Base-by-base conservation (phyloP, 2,329 filamentous ascomycete species). In the Nemania diffusa region DNA sequence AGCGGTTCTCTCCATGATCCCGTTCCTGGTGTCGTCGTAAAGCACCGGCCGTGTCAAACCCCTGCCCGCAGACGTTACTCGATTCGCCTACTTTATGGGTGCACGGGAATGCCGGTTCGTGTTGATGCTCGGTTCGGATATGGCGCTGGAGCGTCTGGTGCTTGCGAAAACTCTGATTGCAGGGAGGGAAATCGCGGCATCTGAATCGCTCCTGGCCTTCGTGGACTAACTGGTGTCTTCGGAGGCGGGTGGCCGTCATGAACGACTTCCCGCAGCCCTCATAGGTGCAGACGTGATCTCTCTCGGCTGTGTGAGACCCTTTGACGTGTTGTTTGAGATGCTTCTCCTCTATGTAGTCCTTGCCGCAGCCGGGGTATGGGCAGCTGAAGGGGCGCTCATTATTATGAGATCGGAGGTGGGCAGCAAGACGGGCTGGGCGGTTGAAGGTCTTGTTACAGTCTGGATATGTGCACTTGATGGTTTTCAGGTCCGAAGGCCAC, bases 301-400 rank as follows among this genome's bases (percentile, higher is more conserved):
- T 86, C 71, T 93, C 86, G 62, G 88, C 84, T 22, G 87, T 91
- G 78, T 97, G 95, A 11, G 91, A 90, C 62, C 91, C 92, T 77
- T 94, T 94, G 75, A 97, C 81, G 78, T 98, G 95, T 71, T 94
- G 91, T 67, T 91, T 90, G 20, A 97, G 84, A 80, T 97, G 94
- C 73, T 95, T 95, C 71, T 93, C 88, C 69, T 96, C 92, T 15
- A 93, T 87, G 77, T 97, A 98, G 48, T 90, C 87, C 82, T 97
- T 97, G 74, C 88, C 87, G 76, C 95, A 98, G 48, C 81, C 89
- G 5, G 85, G 81, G 69, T 91, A 86, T 1, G 84, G 82, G 76
- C 95, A 98, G 44, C 85, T 84, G 78, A 92, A 97, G 0, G 93
- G 90, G 0, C 94, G 89, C 73, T 95, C 92, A 72, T 95, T 93